Evolutionary conservation across 1,139 yeast genomes (phyloP), one percentile per base, ranked within the genome.

Genomic region (Yamadazyma spencermartinsiae): DNA sequence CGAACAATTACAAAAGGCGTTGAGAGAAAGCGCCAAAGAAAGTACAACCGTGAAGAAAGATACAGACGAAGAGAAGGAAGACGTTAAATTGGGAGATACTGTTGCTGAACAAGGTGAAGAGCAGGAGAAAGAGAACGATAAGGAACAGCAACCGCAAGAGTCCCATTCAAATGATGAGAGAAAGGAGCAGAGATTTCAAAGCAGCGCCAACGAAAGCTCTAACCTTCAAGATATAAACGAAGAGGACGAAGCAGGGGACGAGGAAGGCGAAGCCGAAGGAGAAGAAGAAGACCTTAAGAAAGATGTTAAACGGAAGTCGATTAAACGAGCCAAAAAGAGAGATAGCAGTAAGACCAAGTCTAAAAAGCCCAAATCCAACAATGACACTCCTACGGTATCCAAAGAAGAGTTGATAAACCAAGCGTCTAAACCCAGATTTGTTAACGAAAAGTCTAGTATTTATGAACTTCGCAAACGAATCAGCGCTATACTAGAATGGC

Each of bases 401-500:
- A 68, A 63, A 31, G 76, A 69, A 25, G 73, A 72, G 52, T 50
- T 67, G 48, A 48, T 80, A 15, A 79, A 74, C 45, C 86, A 81
- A 54, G 82, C 89, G 4, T 83, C 89, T 33, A 85, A 80, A 50
- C 96, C 98, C 11, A 75, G 96, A 38, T 71, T 80, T 39, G 97
- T 95, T 6, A 83, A 83, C 42, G 80, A 82, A 10, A 76, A 86
- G 39, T 77, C 87, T 2, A 75, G 89, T 2, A 63, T 89, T 42
- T 76, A 77, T 48, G 98, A 90, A 56, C 80, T 90, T 81, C 79
- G 90, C 39, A 82, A 88, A 54, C 74, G 98, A 41, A 86, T 89
- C 1, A 86, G 90, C 4, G 95, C 96, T 3, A 89, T 92, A 14
- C 68, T 90, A 52, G 98, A 92, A 63, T 92, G 90, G 74, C 74